Percentiles rank a stretch among this genome's conserved stretches.
Conservation (phyloP, 2,329 filamentous ascomycete species). For the Colletotrichum magnum region DNA sequence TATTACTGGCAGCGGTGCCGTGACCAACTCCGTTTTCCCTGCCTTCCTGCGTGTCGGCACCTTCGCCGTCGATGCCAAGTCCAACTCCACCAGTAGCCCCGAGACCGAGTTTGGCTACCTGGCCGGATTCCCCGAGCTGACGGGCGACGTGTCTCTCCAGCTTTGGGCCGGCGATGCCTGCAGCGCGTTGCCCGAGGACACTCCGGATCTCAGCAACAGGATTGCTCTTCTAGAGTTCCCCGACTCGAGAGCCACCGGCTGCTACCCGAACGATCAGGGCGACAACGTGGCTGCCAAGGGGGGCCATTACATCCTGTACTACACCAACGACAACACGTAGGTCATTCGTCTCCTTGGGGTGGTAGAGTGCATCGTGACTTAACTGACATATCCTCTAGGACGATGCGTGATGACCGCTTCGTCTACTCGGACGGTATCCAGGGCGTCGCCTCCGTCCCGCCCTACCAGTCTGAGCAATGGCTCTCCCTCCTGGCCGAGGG, state of each 20-base stretch:
- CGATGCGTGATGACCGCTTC: conserved; percentile 24
- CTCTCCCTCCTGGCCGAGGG: conserved; percentile 13
- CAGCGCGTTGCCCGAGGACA: conserved; percentile 47
- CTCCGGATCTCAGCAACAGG: conserved; percentile 55
- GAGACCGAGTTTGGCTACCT: conserved; percentile 20
- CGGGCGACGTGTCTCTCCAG: conserved; percentile 36
- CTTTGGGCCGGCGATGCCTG: conserved; percentile 40
- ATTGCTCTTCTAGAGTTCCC: conserved; percentile 56
- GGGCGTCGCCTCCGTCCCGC: conserved; percentile 19
- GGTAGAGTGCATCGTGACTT: background rate
- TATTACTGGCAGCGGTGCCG: conserved; percentile 42
- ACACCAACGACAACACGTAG: conserved; percentile 43
- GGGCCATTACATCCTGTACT: conserved; percentile 52
- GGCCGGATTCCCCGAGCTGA: conserved; percentile 12
- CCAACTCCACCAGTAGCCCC: conserved; percentile 11
- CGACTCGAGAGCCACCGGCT: conserved; percentile 50
- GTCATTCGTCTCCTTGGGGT: conserved; percentile 7
- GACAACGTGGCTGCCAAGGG: conserved; percentile 57
- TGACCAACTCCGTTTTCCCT: conserved; percentile 42
- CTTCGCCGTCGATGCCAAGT: conserved; percentile 23
- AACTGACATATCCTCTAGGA: background rate
- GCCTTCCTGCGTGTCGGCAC: conserved; percentile 25
- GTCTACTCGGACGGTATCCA: conserved; percentile 23
- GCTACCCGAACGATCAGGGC: conserved; percentile 48
- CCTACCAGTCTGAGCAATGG: conserved; percentile 26